Evolutionary conservation across 192 early-diverging fungal genomes (phyloP).

Genomic region (Coemansia sp.): DNA sequence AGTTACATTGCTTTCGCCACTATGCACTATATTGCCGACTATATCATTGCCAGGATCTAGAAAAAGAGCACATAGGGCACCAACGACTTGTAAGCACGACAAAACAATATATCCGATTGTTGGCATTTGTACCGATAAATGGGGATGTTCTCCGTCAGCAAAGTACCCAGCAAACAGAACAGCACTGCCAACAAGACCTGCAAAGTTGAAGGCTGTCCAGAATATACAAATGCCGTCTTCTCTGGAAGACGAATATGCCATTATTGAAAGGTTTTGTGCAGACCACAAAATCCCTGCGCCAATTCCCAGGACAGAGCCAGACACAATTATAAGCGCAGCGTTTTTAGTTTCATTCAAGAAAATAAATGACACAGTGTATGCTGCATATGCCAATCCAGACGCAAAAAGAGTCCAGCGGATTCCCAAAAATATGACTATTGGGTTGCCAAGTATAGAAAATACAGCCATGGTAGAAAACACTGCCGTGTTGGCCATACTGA

Average conservation of each 20-base stretch:
- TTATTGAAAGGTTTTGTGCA: conserved; percentile 70
- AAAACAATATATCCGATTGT: conserved; percentile 72
- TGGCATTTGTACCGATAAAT: conserved; percentile 39
- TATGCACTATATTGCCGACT: no score
- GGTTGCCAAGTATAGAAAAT: conserved; percentile 67
- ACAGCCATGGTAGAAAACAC: conserved; percentile 68
- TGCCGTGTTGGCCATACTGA: conserved; percentile 68
- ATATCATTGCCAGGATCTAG: conserved; percentile 61
- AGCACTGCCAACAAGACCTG: conserved; percentile 70
- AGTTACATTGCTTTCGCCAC: no score
- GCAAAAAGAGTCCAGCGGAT: conserved; percentile 62
- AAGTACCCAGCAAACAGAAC: conserved; percentile 63
- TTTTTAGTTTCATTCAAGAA: conserved; percentile 56
- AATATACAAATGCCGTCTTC: conserved; percentile 77
- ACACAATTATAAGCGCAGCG: conserved; percentile 59
- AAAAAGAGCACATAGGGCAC: conserved; percentile 56
- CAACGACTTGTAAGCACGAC: conserved; percentile 64
- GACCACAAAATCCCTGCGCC: conserved; percentile 75
- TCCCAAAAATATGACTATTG: conserved; percentile 74
- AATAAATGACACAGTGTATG: conserved; percentile 69
- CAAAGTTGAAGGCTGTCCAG: conserved; percentile 79
- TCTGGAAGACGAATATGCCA: conserved; percentile 73
- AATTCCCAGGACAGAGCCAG: conserved; percentile 73
- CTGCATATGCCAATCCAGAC: conserved; percentile 63
- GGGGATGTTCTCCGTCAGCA: background rate